phyloP scores from a whole-genome alignment of 352 stramenopile genomes.

The Phytophthora sansomeana region DNA sequence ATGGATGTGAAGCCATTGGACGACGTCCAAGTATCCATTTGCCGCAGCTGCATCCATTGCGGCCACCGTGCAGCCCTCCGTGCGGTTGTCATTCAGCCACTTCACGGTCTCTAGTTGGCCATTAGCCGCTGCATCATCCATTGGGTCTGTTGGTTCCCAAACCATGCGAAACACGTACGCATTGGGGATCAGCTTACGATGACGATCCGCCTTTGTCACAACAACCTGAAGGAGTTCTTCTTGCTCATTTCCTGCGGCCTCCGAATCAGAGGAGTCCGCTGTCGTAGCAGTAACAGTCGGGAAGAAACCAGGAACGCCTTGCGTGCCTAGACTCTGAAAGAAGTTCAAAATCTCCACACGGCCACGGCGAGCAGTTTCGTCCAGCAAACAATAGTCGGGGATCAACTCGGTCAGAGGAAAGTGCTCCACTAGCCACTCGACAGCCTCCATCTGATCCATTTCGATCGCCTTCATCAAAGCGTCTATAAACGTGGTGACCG shows the following conservation, averaged over 20 bases:
- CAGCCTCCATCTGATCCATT: neutral
- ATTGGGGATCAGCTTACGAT: neutral
- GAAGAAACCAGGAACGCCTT: neutral
- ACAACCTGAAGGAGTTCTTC: neutral
- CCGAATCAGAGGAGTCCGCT: neutral
- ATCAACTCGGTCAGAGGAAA: neutral
- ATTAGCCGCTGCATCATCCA: conserved; percentile 16
- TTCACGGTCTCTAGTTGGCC: conserved; percentile 1
- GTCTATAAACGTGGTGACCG: neutral
- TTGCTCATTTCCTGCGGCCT: neutral
- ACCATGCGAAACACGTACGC: neutral
- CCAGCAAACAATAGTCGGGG: conserved; percentile 8
- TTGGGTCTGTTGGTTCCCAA: neutral
- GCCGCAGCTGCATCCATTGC: conserved; percentile 8
- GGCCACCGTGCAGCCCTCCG: neutral
- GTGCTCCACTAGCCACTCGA: conserved; percentile 7
- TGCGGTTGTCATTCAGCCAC: conserved; percentile 8
- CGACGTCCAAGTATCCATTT: conserved; percentile 3
- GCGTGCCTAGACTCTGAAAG: neutral
- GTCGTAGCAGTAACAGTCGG: neutral
- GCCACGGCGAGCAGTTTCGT: conserved; percentile 12
- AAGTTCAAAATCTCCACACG: conserved; percentile 6
- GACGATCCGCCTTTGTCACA: neutral
- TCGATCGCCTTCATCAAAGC: conserved; percentile 3
- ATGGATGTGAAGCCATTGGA: conserved; percentile 1